A percentile compares a stretch with the other conserved stretches of the same genome.
Evolutionary conservation across 805 yeast genomes (phyloP).

Genomic region (Wickerhamomyces ciferrii): DNA sequence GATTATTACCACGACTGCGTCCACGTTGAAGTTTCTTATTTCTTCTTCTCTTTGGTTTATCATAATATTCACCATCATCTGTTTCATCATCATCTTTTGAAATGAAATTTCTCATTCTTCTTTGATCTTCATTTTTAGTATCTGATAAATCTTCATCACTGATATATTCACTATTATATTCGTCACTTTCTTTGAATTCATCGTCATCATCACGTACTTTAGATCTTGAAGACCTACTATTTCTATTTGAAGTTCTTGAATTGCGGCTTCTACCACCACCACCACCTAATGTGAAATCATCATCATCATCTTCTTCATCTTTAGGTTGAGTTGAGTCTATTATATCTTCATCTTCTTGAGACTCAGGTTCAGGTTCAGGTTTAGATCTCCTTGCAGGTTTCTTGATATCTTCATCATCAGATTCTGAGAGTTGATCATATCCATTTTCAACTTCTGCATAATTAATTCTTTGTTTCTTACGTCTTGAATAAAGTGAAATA

Average conservation of each 20-base stretch:
- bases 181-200: constrained; percentile 14
- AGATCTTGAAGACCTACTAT: neutral
- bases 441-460: constrained; percentile 30
- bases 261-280: neutral
- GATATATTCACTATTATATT: constrained; percentile 20
- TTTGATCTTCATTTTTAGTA: constrained; percentile 5
- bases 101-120: constrained; percentile 19
- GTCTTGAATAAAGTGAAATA: constrained; percentile 25
- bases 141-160: constrained; percentile 31
- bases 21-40: neutral
- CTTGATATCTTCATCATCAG: constrained; percentile 5
- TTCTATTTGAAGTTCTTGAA: neutral
- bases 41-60: constrained; percentile 4
- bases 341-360: neutral
- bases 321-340: neutral
- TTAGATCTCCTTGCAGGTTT: neutral
- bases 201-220: constrained; percentile 5
- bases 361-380: neutral
- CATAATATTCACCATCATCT: constrained; percentile 22
- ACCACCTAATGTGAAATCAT: neutral
- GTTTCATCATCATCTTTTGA: constrained; percentile 24
- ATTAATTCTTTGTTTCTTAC: constrained; percentile 26
- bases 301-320: constrained; percentile 2
- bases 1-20: neutral
- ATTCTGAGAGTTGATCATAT: constrained; percentile 7